Base-by-base conservation (phyloP, 164 flowering plant species). In the Stephania cephalantha region DNA sequence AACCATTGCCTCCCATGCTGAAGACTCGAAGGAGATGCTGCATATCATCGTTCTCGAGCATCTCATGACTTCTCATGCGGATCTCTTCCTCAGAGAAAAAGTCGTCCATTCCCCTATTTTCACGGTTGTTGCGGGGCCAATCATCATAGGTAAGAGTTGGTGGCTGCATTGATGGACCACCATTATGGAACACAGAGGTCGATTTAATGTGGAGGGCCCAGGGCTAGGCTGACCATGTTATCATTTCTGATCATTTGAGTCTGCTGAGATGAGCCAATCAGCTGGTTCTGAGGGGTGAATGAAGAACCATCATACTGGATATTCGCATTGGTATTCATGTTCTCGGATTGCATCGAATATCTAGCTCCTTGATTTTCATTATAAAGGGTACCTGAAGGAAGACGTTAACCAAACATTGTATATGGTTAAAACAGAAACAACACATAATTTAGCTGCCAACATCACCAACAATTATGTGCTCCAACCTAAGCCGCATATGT, bases 41-140 rank as follows among this genome's bases (percentile, higher is more conserved):
- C 98, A 95, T 95, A 75, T 95, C 99, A 69, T 95, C 99, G 76
- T 88, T 89, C 78, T 92, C 97, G 45, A 93, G 97, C 94, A 91
- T 93, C 79, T 95, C 92, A 75, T 93, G 91, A 82, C 97, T 95
- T 81, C 93, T 88, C 86, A 87, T 81, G 46, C 97, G 95, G 53
- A 95, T 92, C 52, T 95, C 98, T 69, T 95, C 98, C 84, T 93
- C 99, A 9, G 95, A 71, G 77, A 88, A 81, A 63, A 82, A 84
- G 50, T 87, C 94, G 64, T 91, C 98, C 53, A 80, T 72, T 31
- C 88, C 94, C 75, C 87, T 79, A 50, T 52, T 73, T 13, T 73
- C 80, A 31, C 65, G 77, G 12, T 55, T 66, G 12, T 55, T 66
- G 64, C 64, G 77, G 30, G 80, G 25, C 80, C 80, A 78, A 12